Base-by-base conservation (phyloP, 2,329 filamentous ascomycete genomes). In the Gaeumannomyces sp. region DNA sequence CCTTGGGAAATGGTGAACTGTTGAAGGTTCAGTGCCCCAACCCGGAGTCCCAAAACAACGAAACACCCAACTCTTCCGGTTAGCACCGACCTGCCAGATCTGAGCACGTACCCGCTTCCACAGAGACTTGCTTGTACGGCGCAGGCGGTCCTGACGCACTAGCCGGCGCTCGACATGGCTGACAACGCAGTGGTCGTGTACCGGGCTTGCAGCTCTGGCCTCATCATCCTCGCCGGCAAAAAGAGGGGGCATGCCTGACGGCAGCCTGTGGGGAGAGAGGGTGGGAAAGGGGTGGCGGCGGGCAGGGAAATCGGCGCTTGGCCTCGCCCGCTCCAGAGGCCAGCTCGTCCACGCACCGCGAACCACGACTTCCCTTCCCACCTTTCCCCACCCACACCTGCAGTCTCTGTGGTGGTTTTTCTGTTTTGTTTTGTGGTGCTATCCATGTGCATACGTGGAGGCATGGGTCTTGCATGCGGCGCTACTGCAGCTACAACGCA, bases 401-500 rank as follows among this genome's bases (percentile, higher is more conserved):
- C 45, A 53, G 19, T n/a, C 19, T 10, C 10, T 53, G 6, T 53
- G 22, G 22, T 25, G 22, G 45, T 4, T 14, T 25, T 5, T 53
- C 4, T 53, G 45, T 25, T 53, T 53, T 53, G 19, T 53, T 25
- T 53, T 25, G 45, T 53, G 45, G 45, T 53, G 45, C 19, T 16
- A 45, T 19, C 38, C 45, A 22, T 53, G 45, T 53, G 25, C 45
- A 53, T 53, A 53, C 45, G 45, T 53, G 45, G 45, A 53, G 22
- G 45, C 45, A 53, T 53, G 45, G 45, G 45, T 53, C 45, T 53
- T n/a, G 45, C 45, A 53, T 53, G 45, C 45, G 45, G 45, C 45
- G 22, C 45, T 53, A 53, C 45, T 53, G 45, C 45, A 53, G 22
- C 45, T 59, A 59, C 57, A 59, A 59, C 57, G 57, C 57, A 59